phyloP scores from a whole-genome alignment of 345 rosid species.

The Rhizophora apiculata region DNA sequence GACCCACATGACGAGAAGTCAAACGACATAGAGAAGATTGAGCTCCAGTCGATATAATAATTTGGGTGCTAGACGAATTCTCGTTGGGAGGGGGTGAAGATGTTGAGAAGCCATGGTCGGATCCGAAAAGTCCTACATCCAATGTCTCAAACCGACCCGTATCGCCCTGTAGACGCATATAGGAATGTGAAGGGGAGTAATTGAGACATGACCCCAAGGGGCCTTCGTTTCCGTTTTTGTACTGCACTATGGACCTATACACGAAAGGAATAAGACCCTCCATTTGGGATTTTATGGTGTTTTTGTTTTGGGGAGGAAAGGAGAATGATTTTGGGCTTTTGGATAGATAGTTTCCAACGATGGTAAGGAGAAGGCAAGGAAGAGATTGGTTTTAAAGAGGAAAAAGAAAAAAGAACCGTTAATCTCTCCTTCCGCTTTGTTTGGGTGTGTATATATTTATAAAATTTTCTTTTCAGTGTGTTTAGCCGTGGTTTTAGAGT shows the following conservation, averaged over 20 bases:
- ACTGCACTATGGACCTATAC: constrained; percentile 28
- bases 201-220: constrained; percentile 37
- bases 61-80: constrained; percentile 29
- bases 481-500: constrained; percentile 47
- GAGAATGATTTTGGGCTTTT: constrained; percentile 14
- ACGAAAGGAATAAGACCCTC: constrained; percentile 48
- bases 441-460: background rate
- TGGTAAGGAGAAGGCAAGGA: background rate
- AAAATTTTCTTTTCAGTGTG: constrained; percentile 17
- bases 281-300: constrained; percentile 34
- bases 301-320: constrained; percentile 9
- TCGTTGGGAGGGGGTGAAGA: constrained; percentile 19
- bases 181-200: constrained; percentile 66
- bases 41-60: constrained; percentile 47
- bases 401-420: background rate
- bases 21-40: constrained; percentile 55
- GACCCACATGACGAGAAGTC: constrained; percentile 45
- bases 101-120: constrained; percentile 37
- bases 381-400: constrained; percentile 27
- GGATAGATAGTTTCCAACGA: background rate
- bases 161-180: constrained; percentile 81
- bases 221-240: constrained; percentile 55
- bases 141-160: constrained; percentile 65
- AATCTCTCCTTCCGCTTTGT: background rate
- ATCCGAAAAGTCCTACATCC: constrained; percentile 37